These are phyloP conservation scores for Mucor irregularis DNA, from an alignment of 371 early-diverging fungal species.

Conservation along the genomic window DNA sequence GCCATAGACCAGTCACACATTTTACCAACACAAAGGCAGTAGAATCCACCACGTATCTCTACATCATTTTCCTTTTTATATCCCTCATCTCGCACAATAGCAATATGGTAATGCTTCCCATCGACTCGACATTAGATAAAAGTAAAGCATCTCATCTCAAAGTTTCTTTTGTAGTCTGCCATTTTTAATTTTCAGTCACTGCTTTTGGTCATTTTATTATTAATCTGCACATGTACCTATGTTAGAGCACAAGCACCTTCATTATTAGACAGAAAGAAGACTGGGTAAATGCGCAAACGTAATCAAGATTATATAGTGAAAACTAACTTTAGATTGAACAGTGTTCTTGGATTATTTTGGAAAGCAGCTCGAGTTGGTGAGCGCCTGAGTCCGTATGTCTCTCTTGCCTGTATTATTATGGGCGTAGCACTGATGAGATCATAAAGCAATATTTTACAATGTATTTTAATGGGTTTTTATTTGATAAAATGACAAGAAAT, in stretches of 20 bases:
- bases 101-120: too few relatives aligned
- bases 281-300: conserved; percentile 45
- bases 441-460: too few relatives aligned
- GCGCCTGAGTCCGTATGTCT: conserved; percentile 85
- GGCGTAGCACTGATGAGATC: conserved; percentile 63
- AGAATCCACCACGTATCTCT: too few relatives aligned
- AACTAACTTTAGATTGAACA: conserved; percentile 12
- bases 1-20: too few relatives aligned
- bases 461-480: too few relatives aligned
- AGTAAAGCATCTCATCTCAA: too few relatives aligned
- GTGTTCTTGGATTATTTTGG: conserved; percentile 86
- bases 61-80: too few relatives aligned
- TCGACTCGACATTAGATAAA: too few relatives aligned
- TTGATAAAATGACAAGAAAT: too few relatives aligned
- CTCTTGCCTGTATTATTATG: conserved; percentile 83
- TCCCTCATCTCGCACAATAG: too few relatives aligned
- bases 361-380: conserved; percentile 91
- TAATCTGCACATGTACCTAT: conserved; percentile 82
- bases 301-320: background rate
- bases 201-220: conserved; percentile 69
- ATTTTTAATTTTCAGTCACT: conserved; percentile 81
- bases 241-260: conserved; percentile 75
- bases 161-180: conserved; percentile 59
- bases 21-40: too few relatives aligned
- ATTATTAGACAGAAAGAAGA: conserved; percentile 66